Evolutionary conservation across 1,284 basidiomycete species (phyloP), one percentile per base, ranked within the genome.

Genomic region (Sanghuangporus weigelae): DNA sequence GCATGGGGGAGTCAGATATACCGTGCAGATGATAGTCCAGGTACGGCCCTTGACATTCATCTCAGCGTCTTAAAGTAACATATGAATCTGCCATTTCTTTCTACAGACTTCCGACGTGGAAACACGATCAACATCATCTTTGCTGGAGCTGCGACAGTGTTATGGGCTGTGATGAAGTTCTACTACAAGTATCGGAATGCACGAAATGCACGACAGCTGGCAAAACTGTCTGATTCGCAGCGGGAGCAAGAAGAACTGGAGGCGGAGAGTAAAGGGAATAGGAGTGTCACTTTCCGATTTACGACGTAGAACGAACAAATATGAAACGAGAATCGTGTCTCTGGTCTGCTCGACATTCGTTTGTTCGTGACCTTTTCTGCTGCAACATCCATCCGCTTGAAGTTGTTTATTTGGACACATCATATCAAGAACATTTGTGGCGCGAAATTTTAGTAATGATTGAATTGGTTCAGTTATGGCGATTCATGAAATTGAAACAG

Each of bases 51-150:
- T 58, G 6, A 36, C 31, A 16, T 42, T 10, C 4, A n/a, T 35
- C 23, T 19, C 12, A 38, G 12, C 38, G 8, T 36, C 1, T 16
- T 11, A 14, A 8, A 16, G 5, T 16, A 4, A 6, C 7, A 36
- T n/a, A 11, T 21, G 7, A 42, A 10, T 19, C 21, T 19, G 14
- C 4, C 10, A 3, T 19, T 50, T 50, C 10, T 50, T 50, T 2
- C 21, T 2, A 1, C 54, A 74, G 75, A 74, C 42, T 77, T 76
- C 68, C 73, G 70, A 56, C 70, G 70, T 0, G 76, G 76, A 26
- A 77, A 77, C 56, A 69, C 72, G n/a, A 72, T 76, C 68, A 77
- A 77, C 65, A 76, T 77, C 59, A 71, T 66, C n/a, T 74, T 77
- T 58, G 74, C 76, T 3, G 70, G 67, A 1, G 67, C 68, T 2